Evolutionary conservation across 345 rosid species (phyloP), one percentile per base, ranked within the genome.

Genomic region (Pelargonium nanum): DNA sequence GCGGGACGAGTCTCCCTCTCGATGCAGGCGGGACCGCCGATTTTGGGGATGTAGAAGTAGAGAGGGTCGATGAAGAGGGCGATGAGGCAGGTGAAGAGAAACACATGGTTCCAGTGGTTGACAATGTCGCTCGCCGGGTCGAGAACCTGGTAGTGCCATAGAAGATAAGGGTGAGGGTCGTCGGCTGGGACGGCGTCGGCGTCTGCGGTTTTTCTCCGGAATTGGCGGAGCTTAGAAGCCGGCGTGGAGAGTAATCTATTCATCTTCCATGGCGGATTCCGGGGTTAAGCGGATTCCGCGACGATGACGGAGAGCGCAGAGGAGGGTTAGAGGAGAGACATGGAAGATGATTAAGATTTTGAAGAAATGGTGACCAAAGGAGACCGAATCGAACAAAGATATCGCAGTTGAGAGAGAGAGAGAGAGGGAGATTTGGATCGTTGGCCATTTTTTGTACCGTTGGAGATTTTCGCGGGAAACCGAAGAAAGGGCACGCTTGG

Each of bases 1-100:
- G 83, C 81, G 65, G 82, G 84, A 1, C 24, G 1, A 45, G 53
- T 57, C 71, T 93, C 92, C 5, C 74, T 62, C 21, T 68, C 44
- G 66, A 85, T 64, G 61, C 97, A 93, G 0, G 79, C 86, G 9
- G 74, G 73, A 1, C 83, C 83, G 0, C 81, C 81, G 20, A 84
- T 78, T 52, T 65, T 77, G 22, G 97, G 91, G 16, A 87, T 77
- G 72, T 72, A 87, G 74, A 87, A 87, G 71, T 82, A 93, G 56
- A 93, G 73, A 45, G 96, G 99, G 62, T 87, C 96, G 60, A 93
- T 72, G 87, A 93, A 89, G 60, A 93, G 90, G 1, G 97, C 84
- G 45, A 89, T 54, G 62, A 93, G 80, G 54, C 81, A 83, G 55
- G 88, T 81, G 24, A 79, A 13, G 63, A 93, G 85, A 74, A 93